phyloP scores from a whole-genome alignment of 495 filamentous ascomycete genomes.

The Xylaria sp. region DNA sequence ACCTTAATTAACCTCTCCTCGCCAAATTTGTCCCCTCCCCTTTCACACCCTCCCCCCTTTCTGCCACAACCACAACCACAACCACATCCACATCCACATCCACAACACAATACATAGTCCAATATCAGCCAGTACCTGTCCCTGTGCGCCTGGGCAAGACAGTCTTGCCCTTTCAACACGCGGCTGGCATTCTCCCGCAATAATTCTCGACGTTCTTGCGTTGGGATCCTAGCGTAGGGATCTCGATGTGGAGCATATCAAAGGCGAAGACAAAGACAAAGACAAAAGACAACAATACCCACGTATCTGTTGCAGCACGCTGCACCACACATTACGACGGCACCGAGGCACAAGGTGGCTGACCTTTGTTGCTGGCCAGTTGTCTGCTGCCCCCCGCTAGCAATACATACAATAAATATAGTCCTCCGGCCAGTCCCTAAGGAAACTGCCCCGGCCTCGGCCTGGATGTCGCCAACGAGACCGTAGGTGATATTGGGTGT shows the following conservation, averaged over 20 bases:
- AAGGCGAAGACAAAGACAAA: slow-evolving; percentile 19
- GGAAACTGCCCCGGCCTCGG: not conserved
- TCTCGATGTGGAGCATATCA: slow-evolving; percentile 9
- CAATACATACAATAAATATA: not conserved
- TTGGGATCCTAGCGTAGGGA: slow-evolving; percentile 18
- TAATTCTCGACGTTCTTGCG: not conserved
- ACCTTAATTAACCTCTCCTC: slow-evolving; percentile 14
- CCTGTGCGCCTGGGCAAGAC: slow-evolving; percentile 5
- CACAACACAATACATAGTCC: no score
- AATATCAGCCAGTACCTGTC: not conserved
- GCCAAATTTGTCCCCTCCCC: slow-evolving; percentile 14
- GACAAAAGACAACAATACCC: slow-evolving; percentile 14
- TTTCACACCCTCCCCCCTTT: slow-evolving; percentile 7
- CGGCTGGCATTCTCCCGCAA: slow-evolving; percentile 23
- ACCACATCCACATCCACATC: no score
- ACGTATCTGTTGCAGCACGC: not conserved
- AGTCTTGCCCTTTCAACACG: slow-evolving; percentile 6
- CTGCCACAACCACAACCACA: not conserved
- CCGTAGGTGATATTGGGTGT: not conserved
- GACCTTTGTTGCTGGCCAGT: slow-evolving; percentile 16
- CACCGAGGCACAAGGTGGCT: not conserved
- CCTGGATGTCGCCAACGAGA: slow-evolving; percentile 16
- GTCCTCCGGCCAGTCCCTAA: not conserved
- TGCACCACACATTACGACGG: not conserved
- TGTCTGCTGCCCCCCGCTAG: slow-evolving; percentile 5